Evolutionary conservation across 768 basidiomycete species (phyloP).

Genomic region (Pulveroboletus sp.): DNA sequence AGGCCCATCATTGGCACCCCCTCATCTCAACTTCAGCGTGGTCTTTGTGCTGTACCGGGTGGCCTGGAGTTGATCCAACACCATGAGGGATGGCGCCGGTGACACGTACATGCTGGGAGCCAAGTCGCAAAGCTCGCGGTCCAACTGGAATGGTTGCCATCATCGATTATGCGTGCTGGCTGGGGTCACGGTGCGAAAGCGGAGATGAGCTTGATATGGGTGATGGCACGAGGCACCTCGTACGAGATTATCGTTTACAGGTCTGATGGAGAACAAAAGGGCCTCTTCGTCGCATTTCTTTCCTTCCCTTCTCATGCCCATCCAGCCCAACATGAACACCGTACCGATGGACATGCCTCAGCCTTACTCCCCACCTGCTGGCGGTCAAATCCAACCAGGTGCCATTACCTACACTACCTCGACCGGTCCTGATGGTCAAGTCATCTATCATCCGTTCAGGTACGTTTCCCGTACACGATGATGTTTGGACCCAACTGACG

Average conservation of each 20-base stretch:
- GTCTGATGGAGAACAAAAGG: slow-evolving; percentile 20
- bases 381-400: slow-evolving; percentile 55
- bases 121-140: too few species aligned
- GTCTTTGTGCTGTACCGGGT: too few species aligned
- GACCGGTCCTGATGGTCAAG: slow-evolving; percentile 53
- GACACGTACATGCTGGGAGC: too few species aligned
- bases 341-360: slow-evolving; percentile 24
- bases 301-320: background rate
- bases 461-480: slow-evolving; percentile 30
- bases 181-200: slow-evolving; percentile 16
- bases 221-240: slow-evolving; percentile 24
- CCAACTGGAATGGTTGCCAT: background rate
- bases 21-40: too few species aligned
- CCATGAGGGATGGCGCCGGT: too few species aligned
- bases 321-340: slow-evolving; percentile 16
- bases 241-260: background rate
- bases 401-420: slow-evolving; percentile 70
- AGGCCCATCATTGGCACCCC: too few species aligned
- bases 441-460: slow-evolving; percentile 73
- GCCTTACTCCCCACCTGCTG: slow-evolving; percentile 27
- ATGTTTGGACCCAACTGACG: slow-evolving; percentile 9
- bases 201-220: slow-evolving; percentile 32
- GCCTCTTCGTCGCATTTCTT: background rate
- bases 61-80: too few species aligned
- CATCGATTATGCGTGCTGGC: slow-evolving; percentile 2